Base-by-base conservation (phyloP, 1,139 yeast genomes). In the Magnusiomyces suaveolens region DNA sequence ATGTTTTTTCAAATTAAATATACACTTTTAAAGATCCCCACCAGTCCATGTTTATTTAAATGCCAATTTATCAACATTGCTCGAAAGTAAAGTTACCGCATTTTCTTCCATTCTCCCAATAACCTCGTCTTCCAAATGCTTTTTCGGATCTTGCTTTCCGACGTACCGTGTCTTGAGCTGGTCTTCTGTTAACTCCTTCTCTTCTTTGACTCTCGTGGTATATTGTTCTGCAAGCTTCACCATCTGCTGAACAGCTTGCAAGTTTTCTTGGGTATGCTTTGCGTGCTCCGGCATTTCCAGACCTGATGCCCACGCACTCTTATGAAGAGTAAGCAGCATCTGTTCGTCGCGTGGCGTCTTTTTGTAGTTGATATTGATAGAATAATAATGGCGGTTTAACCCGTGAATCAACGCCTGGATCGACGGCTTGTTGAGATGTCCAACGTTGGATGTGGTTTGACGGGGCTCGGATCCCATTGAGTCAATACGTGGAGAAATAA, bases 401-500 rank as follows among this genome's bases (percentile, higher is more conserved):
- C 98, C 98, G 67, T 94, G 99, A 62, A 94, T 89, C 67, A 94
- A 78, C 1, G 98, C 97, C 72, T 92, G 97, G 64, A 94, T 90
- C 36, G 95, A 86, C n/a, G 98, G 97, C 69, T 94, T 94, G 72
- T 92, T 90, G 71, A 94, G 78, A 64, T 90, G 88, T 48, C 98
- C 98, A 52, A 90, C 84, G 68, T 92, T 94, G 29, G 97, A 88
- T 2, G 98, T 94, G 21, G 97, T 85, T 70, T 92, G 98, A 68
- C 99, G 84, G 54, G 98, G 97, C 70, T 94, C 99, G 69, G 87
- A 95, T 55, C 96, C 96, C 81, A 89, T 81, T 94, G 94, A 87
- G 64, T 89, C 74, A 12, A 92, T 80, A 51, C 90, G 81, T 2
- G 97, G 83, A 63, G 88, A 89, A 66, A 94, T 92, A 59, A 95